Base-by-base conservation (phyloP, 495 filamentous ascomycete genomes). In the Cercophora sp. region DNA sequence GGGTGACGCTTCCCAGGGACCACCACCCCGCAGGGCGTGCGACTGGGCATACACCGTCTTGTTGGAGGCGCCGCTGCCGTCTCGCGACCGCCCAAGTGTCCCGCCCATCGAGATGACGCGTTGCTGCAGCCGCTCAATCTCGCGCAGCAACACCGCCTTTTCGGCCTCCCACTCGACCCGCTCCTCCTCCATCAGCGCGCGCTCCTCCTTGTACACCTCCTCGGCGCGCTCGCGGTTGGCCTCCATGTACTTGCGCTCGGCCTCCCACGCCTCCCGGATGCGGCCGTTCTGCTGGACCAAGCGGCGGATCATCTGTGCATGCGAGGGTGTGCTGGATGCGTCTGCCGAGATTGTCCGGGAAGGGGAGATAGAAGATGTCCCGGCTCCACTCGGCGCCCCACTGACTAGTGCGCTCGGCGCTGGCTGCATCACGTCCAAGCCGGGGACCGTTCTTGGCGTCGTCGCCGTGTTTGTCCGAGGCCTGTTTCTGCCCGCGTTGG, bases 171-270 rank as follows among this genome's bases (percentile, higher is more conserved):
- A 75, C 16, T 68, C 45, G 10, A 51, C 54, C 4, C 74, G 67
- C 41, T 74, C 74, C 20, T 68, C 65, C 26, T 75, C 69, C 68
- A 77, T 74, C 24, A 75, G 51, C 4, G 59, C 63, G 0, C 72
- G 69, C 51, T 77, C 72, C 42, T 74, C 71, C 48, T 67, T 67
- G 53, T 73, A 74, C 13, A 75, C 63, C 52, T 71, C 70, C 45
- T 77, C 74, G 5, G 67, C 71, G 27, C 71, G 64, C 34, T 67
- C 63, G 5, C 74, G 67, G 48, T 67, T 73, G 5, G 71, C 72
- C 50, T 75, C 72, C 32, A 75, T 52, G 40, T 70, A 64, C 16
- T 68, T 69, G 16, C 74, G 70, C 60, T 77, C 74, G 8, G 66
- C 65, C 54, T 70, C 70, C 72, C 71, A 75, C n/a, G 63, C 65